A percentile compares a stretch with the other conserved stretches of the same genome.
Evolutionary conservation across 2,329 filamentous ascomycete species (phyloP).

Genomic region (Clarireedia homoeocarpa): DNA sequence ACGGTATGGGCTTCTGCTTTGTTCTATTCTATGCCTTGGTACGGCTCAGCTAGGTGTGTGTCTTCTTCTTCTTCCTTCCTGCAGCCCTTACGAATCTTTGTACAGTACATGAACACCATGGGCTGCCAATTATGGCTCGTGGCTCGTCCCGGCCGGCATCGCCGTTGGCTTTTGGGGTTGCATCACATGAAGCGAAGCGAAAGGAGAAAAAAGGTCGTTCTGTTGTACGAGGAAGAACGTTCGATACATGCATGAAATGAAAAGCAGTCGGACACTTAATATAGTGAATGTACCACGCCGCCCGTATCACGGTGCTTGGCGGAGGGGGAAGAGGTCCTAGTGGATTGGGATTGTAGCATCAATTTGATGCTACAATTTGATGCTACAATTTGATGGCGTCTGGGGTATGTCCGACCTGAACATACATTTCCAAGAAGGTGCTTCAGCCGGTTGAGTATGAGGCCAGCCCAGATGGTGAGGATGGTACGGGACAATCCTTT

Average conservation of each 20-base stretch:
- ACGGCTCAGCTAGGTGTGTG: background rate
- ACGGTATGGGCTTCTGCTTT: too few species aligned
- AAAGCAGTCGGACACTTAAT: background rate
- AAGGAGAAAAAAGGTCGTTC: background rate
- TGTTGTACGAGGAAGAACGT: slow-evolving; percentile 2
- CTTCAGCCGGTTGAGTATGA: background rate
- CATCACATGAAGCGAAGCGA: background rate
- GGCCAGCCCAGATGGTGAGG: too few species aligned
- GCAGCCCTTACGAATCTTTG: background rate
- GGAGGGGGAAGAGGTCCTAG: background rate
- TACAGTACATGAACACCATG: background rate
- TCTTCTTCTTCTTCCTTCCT: background rate
- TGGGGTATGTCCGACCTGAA: background rate
- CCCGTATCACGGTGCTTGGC: background rate
- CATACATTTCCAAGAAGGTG: background rate
- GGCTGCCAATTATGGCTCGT: background rate
- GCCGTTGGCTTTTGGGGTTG: slow-evolving; percentile 1
- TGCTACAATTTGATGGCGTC: too few species aligned
- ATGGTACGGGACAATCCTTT: background rate
- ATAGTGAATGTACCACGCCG: background rate
- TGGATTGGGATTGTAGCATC: background rate
- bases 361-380: too few species aligned
- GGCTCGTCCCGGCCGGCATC: background rate
- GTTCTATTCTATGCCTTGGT: background rate
- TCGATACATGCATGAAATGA: background rate